Conservation (phyloP, 129 eudicot species). For the Calendula officinalis region DNA sequence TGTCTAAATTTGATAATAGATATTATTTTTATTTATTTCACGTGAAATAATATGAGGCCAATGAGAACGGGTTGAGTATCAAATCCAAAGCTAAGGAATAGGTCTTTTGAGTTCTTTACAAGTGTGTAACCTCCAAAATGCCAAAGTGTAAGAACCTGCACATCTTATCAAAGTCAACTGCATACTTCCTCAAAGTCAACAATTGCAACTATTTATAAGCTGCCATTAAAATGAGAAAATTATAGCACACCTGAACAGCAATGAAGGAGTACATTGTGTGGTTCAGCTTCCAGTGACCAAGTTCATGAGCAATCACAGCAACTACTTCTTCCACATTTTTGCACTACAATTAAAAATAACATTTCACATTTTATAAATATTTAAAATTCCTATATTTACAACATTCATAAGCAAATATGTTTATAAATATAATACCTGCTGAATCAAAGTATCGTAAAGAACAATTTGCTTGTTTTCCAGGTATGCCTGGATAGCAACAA, state of each 20-base stretch:
- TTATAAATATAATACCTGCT: conserved; percentile 61
- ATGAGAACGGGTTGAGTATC: conserved; percentile 96
- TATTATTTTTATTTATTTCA: neutral
- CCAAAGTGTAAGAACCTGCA: conserved; percentile 87
- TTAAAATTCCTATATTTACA: too few relatives aligned
- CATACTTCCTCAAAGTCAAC: conserved; percentile 7
- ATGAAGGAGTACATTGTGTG: conserved; percentile 91
- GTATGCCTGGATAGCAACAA: conserved; percentile 71
- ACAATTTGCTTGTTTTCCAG: conserved; percentile 99
- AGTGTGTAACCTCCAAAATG: conserved; percentile 96
- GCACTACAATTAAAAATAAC: conserved; percentile 78
- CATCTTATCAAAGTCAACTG: conserved; percentile 2
- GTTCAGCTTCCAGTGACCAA: conserved; percentile 97
- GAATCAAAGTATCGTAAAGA: conserved; percentile 91
- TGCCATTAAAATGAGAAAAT: neutral
- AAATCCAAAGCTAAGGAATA: conserved; percentile 93
- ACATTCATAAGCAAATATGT: too few relatives aligned
- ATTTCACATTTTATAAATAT: conserved; percentile 1
- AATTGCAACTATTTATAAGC: neutral
- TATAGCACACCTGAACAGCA: conserved; percentile 81
- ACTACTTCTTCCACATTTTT: conserved; percentile 94
- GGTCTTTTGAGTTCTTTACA: conserved; percentile 92
- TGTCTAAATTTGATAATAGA: too few relatives aligned
- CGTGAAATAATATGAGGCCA: conserved; percentile 96
- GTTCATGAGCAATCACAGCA: conserved; percentile 98